A percentile compares a stretch with the other conserved stretches of the same genome.
Conservation (phyloP, 2,329 filamentous ascomycete species). For the Penicillium sp. region DNA sequence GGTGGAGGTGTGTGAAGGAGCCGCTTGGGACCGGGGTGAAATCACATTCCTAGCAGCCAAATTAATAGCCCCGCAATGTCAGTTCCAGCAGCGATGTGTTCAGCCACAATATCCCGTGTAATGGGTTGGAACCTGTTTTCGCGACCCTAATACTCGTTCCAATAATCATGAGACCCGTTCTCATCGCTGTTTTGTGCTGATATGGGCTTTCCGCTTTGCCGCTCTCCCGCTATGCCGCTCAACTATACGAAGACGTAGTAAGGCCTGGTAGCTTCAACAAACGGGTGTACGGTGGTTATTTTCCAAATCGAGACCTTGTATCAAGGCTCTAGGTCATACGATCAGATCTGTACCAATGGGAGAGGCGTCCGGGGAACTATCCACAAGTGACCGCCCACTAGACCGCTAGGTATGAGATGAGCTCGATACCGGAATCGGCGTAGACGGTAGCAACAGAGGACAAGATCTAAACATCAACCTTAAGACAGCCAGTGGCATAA, state of each 20-base stretch:
- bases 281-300: neutral
- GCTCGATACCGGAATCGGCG: neutral
- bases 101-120: neutral
- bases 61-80: slow-evolving; percentile 1
- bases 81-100: neutral
- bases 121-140: neutral
- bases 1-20: neutral
- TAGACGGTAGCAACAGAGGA: neutral
- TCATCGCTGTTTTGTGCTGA: neutral
- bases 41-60: neutral
- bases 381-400: neutral
- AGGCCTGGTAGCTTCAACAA: neutral
- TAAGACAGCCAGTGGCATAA: neutral
- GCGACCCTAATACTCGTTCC: neutral
- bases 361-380: neutral
- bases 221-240: neutral
- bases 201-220: neutral
- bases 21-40: neutral
- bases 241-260: neutral
- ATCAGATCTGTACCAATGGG: neutral
- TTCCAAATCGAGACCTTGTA: neutral
- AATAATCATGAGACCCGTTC: neutral
- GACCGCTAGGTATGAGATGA: neutral
- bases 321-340: neutral
- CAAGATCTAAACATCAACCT: neutral